phyloP scores from a whole-genome alignment of 2,329 filamentous ascomycete species.

The Bipolaris zeicola region DNA sequence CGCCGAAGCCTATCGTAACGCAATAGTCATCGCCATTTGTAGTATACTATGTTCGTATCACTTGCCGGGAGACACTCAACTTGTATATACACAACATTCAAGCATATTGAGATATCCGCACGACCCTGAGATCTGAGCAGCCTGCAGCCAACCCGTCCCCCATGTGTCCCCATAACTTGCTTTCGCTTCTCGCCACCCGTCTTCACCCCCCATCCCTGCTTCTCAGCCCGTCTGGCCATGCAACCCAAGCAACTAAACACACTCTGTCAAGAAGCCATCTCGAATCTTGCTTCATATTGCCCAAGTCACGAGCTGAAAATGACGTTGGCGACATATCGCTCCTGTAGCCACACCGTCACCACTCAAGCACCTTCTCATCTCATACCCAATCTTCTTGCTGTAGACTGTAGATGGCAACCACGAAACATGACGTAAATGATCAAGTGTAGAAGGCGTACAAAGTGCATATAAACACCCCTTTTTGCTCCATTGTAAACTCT shows the following conservation, averaged over 20 bases:
- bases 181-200: slow-evolving; percentile 2
- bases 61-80: too few species aligned
- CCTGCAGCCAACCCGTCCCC: background rate
- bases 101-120: too few species aligned
- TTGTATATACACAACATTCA: too few species aligned
- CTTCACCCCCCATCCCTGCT: slow-evolving; percentile 13
- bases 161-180: slow-evolving; percentile 7
- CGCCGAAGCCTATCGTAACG: background rate
- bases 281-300: background rate
- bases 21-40: too few species aligned
- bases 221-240: slow-evolving; percentile 4
- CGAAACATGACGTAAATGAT: slow-evolving; percentile 33
- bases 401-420: slow-evolving; percentile 11
- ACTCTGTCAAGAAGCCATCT: slow-evolving; percentile 8
- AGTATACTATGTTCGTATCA: too few species aligned
- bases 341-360: slow-evolving; percentile 7
- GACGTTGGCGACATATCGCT: slow-evolving; percentile 3
- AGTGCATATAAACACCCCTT: slow-evolving; percentile 29
- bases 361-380: slow-evolving; percentile 12
- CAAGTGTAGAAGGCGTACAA: background rate
- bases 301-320: slow-evolving; percentile 1
- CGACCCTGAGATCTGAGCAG: background rate
- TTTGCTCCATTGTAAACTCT: background rate
- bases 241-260: slow-evolving; percentile 10
- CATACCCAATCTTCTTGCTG: slow-evolving; percentile 14